A percentile compares a stretch with the other conserved stretches of the same genome.
These are phyloP conservation scores for Vanilla planifolia DNA, from an alignment of 106 monocot species.

Conservation along the genomic window DNA sequence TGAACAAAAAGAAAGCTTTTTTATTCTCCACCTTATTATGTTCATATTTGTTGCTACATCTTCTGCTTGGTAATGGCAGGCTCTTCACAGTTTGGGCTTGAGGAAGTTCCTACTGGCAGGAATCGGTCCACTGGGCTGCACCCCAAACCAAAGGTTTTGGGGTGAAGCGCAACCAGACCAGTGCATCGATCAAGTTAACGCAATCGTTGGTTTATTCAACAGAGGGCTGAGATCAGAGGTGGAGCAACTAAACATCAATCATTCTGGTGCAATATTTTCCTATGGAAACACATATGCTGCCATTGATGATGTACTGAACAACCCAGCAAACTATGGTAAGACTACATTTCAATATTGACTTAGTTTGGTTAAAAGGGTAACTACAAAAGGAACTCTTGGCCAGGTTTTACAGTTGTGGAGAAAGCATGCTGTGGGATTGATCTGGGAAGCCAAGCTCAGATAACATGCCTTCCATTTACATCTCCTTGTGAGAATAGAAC, in stretches of 20 bases:
- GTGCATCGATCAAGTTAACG: conserved; percentile 58
- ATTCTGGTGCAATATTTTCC: conserved; percentile 48
- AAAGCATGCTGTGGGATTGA: conserved; percentile 40
- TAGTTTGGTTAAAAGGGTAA: too few relatives aligned
- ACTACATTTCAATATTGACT: too few relatives aligned
- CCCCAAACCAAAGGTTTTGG: conserved; percentile 46
- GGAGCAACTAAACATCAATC: conserved; percentile 49
- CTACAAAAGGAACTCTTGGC: neutral
- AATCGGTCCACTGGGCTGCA: conserved; percentile 67
- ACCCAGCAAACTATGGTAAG: conserved; percentile 48
- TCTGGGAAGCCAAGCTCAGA: conserved; percentile 28
- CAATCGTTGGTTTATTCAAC: conserved; percentile 65
- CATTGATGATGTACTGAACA: conserved; percentile 63
- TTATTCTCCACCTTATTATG: neutral
- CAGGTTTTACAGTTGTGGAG: conserved; percentile 51
- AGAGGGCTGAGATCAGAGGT: conserved; percentile 36
- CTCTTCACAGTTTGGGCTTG: conserved; percentile 48
- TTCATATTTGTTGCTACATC: neutral
- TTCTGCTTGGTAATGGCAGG: conserved; percentile 15
- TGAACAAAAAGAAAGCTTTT: neutral
- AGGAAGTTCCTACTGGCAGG: conserved; percentile 70
- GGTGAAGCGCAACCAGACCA: conserved; percentile 24
- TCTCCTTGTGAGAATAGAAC: conserved; percentile 35
- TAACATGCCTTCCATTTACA: conserved; percentile 36
- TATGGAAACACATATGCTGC: conserved; percentile 74